These are phyloP conservation scores for Aspergillus asperescens DNA, from an alignment of 495 filamentous ascomycete genomes.

Conservation along the genomic window DNA sequence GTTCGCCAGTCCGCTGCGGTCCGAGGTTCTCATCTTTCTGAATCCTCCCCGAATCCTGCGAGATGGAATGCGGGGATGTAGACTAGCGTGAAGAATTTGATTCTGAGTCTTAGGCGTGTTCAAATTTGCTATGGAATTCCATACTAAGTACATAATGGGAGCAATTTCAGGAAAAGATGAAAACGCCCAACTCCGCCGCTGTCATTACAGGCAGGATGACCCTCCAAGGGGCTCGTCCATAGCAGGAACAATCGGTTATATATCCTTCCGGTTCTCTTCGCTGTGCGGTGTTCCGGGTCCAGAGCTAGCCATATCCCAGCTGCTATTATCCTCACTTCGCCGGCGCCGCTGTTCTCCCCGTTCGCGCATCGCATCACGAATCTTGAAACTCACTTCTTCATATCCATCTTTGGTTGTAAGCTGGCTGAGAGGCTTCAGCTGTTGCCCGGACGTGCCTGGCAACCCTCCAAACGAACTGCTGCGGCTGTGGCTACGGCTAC, in stretches of 20 bases:
- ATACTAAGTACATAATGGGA: not conserved
- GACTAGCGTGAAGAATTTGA: not conserved
- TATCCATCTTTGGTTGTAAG: slow-evolving; percentile 66
- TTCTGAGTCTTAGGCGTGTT: not conserved
- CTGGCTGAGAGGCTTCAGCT: slow-evolving; percentile 66
- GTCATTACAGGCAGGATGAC: slow-evolving; percentile 4
- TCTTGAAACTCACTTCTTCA: slow-evolving; percentile 77
- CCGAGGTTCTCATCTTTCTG: not conserved
- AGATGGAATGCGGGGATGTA: not conserved
- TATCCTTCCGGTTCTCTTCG: slow-evolving; percentile 40
- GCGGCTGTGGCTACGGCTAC: slow-evolving; percentile 62
- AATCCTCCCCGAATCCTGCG: not conserved
- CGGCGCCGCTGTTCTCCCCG: slow-evolving; percentile 66
- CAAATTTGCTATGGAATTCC: not conserved
- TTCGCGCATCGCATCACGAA: slow-evolving; percentile 84
- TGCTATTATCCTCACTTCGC: slow-evolving; percentile 52
- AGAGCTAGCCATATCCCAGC: slow-evolving; percentile 45
- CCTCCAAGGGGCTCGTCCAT: slow-evolving; percentile 3
- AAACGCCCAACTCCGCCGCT: slow-evolving; percentile 21
- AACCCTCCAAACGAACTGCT: slow-evolving; percentile 56
- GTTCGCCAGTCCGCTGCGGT: not conserved
- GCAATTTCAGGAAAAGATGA: slow-evolving; percentile 3
- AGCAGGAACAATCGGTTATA: slow-evolving; percentile 19
- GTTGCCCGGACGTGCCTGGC: slow-evolving; percentile 55
- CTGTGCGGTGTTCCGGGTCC: slow-evolving; percentile 42